phyloP scores from a whole-genome alignment of 306 rosid species.

The Fragaria iinumae region DNA sequence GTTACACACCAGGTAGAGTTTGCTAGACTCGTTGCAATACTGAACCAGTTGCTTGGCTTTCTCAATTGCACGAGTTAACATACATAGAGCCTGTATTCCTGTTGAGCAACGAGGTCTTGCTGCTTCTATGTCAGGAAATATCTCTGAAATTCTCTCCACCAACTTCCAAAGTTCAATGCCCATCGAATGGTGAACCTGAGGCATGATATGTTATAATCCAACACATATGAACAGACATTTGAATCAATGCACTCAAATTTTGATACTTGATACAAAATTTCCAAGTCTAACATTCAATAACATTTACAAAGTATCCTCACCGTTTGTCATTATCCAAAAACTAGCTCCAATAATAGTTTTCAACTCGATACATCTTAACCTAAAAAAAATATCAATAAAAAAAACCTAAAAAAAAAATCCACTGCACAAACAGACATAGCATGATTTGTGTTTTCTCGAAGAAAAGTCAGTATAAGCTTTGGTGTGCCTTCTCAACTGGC shows the following conservation, averaged over 20 bases:
- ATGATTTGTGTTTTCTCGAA: background rate
- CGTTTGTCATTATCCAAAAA: background rate
- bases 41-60: conserved; percentile 60
- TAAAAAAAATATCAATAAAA: background rate
- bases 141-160: conserved; percentile 44
- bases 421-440: background rate
- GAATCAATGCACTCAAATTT: conserved; percentile 9
- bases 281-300: background rate
- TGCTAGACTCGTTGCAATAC: conserved; percentile 67
- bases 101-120: conserved; percentile 74
- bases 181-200: conserved; percentile 66
- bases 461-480: conserved; percentile 9
- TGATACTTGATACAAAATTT: conserved; percentile 4
- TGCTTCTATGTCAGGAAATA: conserved; percentile 67
- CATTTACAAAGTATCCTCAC: background rate
- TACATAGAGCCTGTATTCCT: conserved; percentile 64
- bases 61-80: conserved; percentile 43
- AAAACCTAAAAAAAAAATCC: background rate
- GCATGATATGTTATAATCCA: conserved; percentile 28
- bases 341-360: background rate
- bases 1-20: conserved; percentile 78
- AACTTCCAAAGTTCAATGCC: conserved; percentile 58
- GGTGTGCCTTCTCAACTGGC: background rate
- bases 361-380: background rate
- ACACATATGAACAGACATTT: conserved; percentile 18